Conservation (phyloP, 2,329 filamentous ascomycete species). For the Colletotrichum plurivorum region DNA sequence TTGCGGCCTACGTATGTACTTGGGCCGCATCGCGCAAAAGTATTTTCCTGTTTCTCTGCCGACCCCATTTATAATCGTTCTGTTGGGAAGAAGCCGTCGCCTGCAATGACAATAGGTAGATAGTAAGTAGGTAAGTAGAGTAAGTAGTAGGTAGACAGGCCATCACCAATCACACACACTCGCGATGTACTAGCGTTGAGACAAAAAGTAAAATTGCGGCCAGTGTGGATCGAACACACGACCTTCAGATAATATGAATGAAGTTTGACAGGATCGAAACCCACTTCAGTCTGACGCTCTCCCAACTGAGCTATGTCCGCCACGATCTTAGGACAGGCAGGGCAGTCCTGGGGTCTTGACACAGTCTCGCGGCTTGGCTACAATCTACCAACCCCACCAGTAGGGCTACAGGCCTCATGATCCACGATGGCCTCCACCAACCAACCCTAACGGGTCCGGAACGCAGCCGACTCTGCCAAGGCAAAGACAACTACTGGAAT, state of each 20-base stretch:
- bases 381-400: neutral
- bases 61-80: too few species aligned
- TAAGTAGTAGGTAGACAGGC: too few species aligned
- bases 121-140: too few species aligned
- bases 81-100: too few species aligned
- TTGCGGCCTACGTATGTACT: too few species aligned
- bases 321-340: neutral
- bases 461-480: neutral
- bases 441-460: neutral
- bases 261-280: conserved; percentile 3
- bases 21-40: too few species aligned
- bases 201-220: conserved; percentile 15
- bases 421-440: neutral
- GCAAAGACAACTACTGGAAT: neutral
- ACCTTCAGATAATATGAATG: conserved; percentile 14
- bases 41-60: too few species aligned
- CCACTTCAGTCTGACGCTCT: conserved; percentile 37
- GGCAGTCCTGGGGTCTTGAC: neutral
- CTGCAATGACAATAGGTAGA: too few species aligned
- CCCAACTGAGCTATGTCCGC: conserved; percentile 36
- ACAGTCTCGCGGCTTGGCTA: neutral
- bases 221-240: conserved; percentile 38
- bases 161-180: too few species aligned
- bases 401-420: conserved; percentile 6
- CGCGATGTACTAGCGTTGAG: too few species aligned